Base-by-base conservation (phyloP, 2,329 filamentous ascomycete species). In the Trichoderma atrobrunneum region DNA sequence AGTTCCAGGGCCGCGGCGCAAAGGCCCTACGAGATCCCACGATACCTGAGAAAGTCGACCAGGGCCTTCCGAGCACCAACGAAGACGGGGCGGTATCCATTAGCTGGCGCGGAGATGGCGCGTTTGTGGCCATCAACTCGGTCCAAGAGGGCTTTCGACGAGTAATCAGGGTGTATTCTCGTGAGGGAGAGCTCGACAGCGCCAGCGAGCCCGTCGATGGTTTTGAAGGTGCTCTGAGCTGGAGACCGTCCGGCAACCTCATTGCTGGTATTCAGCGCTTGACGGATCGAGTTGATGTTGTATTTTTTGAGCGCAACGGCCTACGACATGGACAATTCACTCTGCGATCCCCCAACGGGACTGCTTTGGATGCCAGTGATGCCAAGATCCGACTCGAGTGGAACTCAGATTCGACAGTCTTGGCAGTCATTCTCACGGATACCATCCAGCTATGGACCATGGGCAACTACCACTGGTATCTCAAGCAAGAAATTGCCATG, bases 261-360 rank as follows among this genome's bases (percentile, higher is more conserved):
- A 92, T 99, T 77, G 94, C 95, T n/a, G 89, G 92, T 48, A 89
- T 97, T 59, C 94, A 97, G 80, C 87, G 93, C 18, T 81, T 89
- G n/a, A 80, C 87, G 1, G 88, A 91, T 62, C 86, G 86, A n/a
- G 84, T 93, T 24, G 91, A 97, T 76, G 90, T 98, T 59, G 90
- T 97, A 3, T 99, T 99, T 82, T 99, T 99, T 76, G 96, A 99
- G 83, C 88, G 95, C 67, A 99, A 99, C 77, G 96, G 96, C n/a
- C 86, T 99, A 72, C 89, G 95, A n/a, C 96, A 99, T 81, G 96
- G 96, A 5, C 89, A 98, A 75, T 99, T 98, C 78, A 90, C 90
- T n/a, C 85, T 99, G 21, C 90, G 93, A 61, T 88, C 86, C 3
- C 84, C 88, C 14, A 87, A 90, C 72, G 89, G 91, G 63, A 82